These are phyloP conservation scores for Entomortierella beljakovae DNA, from an alignment of 192 early-diverging fungal genomes.

Conservation along the genomic window DNA sequence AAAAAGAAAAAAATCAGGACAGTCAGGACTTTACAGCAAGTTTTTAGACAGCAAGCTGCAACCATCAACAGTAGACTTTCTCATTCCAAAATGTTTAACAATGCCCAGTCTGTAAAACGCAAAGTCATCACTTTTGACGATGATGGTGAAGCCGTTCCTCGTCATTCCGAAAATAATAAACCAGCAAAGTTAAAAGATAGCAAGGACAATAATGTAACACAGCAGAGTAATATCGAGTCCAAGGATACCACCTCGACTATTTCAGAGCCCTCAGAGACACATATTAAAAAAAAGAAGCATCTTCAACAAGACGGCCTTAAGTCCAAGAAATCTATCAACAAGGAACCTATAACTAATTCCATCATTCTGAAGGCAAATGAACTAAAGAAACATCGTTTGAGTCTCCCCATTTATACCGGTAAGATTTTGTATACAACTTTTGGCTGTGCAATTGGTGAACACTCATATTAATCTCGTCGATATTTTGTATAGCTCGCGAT, in stretches of 20 bases:
- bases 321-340: conserved; percentile 31
- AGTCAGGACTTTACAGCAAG: not conserved
- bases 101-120: conserved; percentile 27
- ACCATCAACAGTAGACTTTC: conserved; percentile 3
- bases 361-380: conserved; percentile 44
- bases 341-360: conserved; percentile 26
- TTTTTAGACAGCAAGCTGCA: no score
- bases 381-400: conserved; percentile 35
- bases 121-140: conserved; percentile 52
- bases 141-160: conserved; percentile 26
- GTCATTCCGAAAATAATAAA: not conserved
- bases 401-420: conserved; percentile 45
- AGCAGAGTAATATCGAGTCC: not conserved
- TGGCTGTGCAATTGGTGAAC: no score
- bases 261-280: conserved; percentile 12
- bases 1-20: conserved; percentile 15
- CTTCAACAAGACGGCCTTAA: conserved; percentile 12
- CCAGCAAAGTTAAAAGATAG: not conserved
- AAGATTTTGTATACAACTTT: no score
- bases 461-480: not conserved
- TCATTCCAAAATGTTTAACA: conserved; percentile 33
- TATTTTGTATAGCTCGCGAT: conserved; percentile 27
- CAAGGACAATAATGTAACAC: not conserved
- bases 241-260: not conserved
- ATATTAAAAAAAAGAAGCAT: conserved; percentile 36